Evolutionary conservation across 208 protist species (phyloP), one percentile per base, ranked within the genome.

Genomic region (Crithidia sp.): DNA sequence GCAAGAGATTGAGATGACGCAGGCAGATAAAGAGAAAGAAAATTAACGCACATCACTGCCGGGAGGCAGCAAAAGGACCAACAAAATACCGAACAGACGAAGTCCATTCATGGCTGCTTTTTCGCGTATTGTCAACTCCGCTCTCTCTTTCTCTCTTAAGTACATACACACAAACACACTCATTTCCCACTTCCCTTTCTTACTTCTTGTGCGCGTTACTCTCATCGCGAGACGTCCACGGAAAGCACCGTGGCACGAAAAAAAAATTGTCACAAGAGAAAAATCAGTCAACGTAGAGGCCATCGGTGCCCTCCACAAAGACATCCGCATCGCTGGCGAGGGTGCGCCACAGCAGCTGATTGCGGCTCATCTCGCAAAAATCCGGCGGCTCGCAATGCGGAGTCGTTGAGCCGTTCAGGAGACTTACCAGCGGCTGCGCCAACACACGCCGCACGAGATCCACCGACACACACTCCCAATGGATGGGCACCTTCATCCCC

Each of bases 351-450:
- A 70, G 44, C 44, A 86, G 57, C 36, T 70, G 37, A 36, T 69
- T 28, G 12, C 82, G 74, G 17, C 54, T 40, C 14, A 80, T 5
- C 3, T 53, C 56, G 4, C 54, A 61, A 55, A 89, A 93, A 68
- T 93, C 88, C 9, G 77, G 73, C 9, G 88, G 88, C 71, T 93
- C 88, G 54, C 88, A 93, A 59, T 93, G 85, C 40, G 88, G 85
- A 4, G 88, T 90, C 4, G 85, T 93, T 12, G 85, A 90, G 52
- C 37, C 71, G 6, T 53, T 13, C 12, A 93, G 64, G n/a, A 93
- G 78, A 49, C 58, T 39, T 14, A 45, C 50, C 14, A 82, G 71
- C 2, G 88, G 75, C 19, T 81, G 12, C 6, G 54, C 17, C 17
- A 79, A 47, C n/a, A 78, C 16, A 39, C 2, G 6, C 16, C 39